Evolutionary conservation across 768 basidiomycete species (phyloP).

Genomic region (Sporobolomyces phaffii): DNA sequence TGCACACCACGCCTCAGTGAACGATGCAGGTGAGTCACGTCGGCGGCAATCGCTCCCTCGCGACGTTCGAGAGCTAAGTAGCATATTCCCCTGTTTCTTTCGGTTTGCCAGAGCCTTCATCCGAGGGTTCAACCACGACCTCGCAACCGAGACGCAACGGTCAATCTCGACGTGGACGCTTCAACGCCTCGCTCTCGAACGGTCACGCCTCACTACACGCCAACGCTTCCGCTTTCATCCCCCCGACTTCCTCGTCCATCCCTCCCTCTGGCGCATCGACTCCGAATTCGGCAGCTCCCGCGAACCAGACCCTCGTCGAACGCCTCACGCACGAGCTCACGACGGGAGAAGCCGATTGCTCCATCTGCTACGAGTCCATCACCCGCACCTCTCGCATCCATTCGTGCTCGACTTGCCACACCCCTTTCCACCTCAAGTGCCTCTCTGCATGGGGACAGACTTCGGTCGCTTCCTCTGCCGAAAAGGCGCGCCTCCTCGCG

Average conservation of each 20-base stretch:
- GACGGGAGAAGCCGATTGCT: conserved; percentile 61
- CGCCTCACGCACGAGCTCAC: conserved; percentile 65
- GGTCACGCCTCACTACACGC: conserved; percentile 5
- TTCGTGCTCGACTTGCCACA: conserved; percentile 84
- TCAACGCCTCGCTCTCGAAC: conserved; percentile 25
- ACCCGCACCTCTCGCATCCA: conserved; percentile 74
- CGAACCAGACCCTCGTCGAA: conserved; percentile 68
- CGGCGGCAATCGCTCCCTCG: too few species aligned
- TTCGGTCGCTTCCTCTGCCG: conserved; percentile 47
- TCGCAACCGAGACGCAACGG: background rate
- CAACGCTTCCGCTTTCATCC: conserved; percentile 10
- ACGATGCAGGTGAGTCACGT: background rate
- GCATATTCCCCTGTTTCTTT: background rate
- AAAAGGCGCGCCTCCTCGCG: conserved; percentile 30
- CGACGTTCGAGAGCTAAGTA: too few species aligned
- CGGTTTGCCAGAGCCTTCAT: too few species aligned
- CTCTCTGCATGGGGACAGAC: conserved; percentile 81
- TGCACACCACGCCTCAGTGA: background rate
- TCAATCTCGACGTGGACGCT: conserved; percentile 13
- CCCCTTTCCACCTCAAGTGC: conserved; percentile 82
- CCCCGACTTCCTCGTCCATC: background rate
- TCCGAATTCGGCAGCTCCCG: conserved; percentile 48
- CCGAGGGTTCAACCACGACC: background rate
- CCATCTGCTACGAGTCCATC: conserved; percentile 68
- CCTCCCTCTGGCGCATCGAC: background rate